phyloP scores from a whole-genome alignment of 1,284 basidiomycete species.

The Boletellus sp. region DNA sequence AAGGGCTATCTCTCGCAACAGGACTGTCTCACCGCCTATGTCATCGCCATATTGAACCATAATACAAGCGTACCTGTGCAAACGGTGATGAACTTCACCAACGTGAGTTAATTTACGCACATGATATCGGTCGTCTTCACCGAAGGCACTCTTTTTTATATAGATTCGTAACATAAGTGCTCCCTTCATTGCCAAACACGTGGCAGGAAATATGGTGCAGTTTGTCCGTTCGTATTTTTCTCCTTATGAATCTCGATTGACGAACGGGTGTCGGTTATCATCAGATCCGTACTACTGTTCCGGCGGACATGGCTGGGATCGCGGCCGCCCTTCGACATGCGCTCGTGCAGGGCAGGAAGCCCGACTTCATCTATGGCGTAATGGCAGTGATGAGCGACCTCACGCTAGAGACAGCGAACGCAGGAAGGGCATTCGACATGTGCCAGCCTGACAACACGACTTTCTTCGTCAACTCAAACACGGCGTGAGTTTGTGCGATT shows the following conservation, averaged over 20 bases:
- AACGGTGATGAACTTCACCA: neutral
- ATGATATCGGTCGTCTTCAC: neutral
- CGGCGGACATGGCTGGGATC: constrained; percentile 16
- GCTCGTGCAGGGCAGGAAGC: constrained; percentile 19
- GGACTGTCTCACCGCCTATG: neutral
- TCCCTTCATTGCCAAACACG: constrained; percentile 17
- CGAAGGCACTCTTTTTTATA: neutral
- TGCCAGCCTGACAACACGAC: constrained; percentile 8
- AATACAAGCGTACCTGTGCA: neutral
- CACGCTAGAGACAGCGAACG: constrained; percentile 28
- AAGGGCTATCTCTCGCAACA: constrained; percentile 22
- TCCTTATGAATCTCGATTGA: neutral
- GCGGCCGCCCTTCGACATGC: constrained; percentile 26
- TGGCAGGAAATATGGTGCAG: constrained; percentile 29
- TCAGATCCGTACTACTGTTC: constrained; percentile 18
- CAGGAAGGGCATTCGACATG: constrained; percentile 22
- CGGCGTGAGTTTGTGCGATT: constrained; percentile 20
- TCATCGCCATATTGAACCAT: neutral
- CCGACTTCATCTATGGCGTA: constrained; percentile 22
- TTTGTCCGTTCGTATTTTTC: constrained; percentile 21
- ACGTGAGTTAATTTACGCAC: neutral
- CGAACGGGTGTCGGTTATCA: neutral
- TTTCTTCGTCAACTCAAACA: constrained; percentile 32
- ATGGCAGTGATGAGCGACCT: constrained; percentile 27
- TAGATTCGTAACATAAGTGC: constrained; percentile 28